These are phyloP conservation scores for Leccinum pallidistipes DNA, from an alignment of 1,284 basidiomycete genomes.

Conservation along the genomic window DNA sequence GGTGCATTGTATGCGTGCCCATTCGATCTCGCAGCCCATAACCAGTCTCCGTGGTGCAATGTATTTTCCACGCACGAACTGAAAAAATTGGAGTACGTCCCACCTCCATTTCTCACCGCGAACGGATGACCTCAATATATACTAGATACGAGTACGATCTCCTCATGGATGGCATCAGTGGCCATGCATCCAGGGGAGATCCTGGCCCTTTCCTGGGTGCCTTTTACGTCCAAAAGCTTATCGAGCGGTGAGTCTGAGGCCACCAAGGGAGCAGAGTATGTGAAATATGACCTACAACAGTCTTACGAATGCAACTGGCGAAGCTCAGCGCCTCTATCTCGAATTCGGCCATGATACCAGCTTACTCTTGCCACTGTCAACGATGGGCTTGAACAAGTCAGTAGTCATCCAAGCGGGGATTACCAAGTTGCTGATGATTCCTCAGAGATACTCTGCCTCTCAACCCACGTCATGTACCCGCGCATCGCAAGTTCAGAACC, in stretches of 20 bases:
- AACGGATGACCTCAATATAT: neutral
- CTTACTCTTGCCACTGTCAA: conserved; percentile 46
- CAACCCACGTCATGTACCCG: conserved; percentile 29
- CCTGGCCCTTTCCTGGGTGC: conserved; percentile 45
- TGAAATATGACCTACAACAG: conserved; percentile 20
- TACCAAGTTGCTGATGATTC: neutral
- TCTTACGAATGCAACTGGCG: conserved; percentile 40
- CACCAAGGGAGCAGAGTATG: neutral
- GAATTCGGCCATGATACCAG: conserved; percentile 53
- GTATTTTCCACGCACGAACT: conserved; percentile 42
- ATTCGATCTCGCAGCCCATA: conserved; percentile 43
- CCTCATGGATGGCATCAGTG: conserved; percentile 47
- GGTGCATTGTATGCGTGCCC: conserved; percentile 49
- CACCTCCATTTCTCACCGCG: neutral
- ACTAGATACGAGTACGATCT: conserved; percentile 45
- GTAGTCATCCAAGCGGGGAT: neutral
- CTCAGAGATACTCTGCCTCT: conserved; percentile 37
- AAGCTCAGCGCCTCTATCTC: conserved; percentile 39
- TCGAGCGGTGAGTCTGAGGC: conserved; percentile 36
- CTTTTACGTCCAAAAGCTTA: conserved; percentile 44
- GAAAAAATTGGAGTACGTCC: conserved; percentile 39
- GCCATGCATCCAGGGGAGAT: conserved; percentile 41
- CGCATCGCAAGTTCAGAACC: conserved; percentile 41
- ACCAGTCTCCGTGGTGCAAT: conserved; percentile 43
- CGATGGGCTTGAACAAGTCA: conserved; percentile 43